phyloP scores from a whole-genome alignment of 495 filamentous ascomycete genomes.

The Oleoguttula mirabilis region DNA sequence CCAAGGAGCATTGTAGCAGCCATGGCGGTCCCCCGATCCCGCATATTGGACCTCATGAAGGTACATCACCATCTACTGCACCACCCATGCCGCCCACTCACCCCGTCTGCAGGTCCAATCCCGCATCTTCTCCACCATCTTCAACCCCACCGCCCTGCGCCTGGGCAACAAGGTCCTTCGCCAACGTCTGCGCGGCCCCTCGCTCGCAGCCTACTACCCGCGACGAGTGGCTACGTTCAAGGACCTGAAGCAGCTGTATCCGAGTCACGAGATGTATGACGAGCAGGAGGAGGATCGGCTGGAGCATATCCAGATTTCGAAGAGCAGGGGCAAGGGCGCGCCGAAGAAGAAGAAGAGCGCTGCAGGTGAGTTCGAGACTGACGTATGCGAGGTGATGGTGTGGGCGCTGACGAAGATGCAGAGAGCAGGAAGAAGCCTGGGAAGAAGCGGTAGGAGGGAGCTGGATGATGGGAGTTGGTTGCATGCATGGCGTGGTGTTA shows the following conservation, averaged over 20 bases:
- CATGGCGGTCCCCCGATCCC: constrained; percentile 64
- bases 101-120: constrained; percentile 56
- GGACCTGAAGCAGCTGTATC: constrained; percentile 53
- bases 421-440: constrained; percentile 1
- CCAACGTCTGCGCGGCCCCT: constrained; percentile 66
- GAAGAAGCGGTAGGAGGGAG: constrained; percentile 3
- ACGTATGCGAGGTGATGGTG: not conserved
- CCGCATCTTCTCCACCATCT: constrained; percentile 79
- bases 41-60: constrained; percentile 69
- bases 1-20: too few relatives aligned
- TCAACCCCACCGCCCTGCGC: constrained; percentile 69
- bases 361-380: constrained; percentile 28
- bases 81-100: not conserved
- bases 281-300: constrained; percentile 67
- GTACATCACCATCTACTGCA: constrained; percentile 31
- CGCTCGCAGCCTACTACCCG: constrained; percentile 78
- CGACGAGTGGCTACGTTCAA: constrained; percentile 53
- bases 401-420: not conserved
- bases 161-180: constrained; percentile 81
- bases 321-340: constrained; percentile 70
- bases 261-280: constrained; percentile 52
- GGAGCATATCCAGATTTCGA: constrained; percentile 63
- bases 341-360: constrained; percentile 79
- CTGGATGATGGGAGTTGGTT: not conserved
- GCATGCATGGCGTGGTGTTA: not conserved